Evolutionary conservation across 352 stramenopile species (phyloP).

Genomic region (Phytophthora colocasiae): DNA sequence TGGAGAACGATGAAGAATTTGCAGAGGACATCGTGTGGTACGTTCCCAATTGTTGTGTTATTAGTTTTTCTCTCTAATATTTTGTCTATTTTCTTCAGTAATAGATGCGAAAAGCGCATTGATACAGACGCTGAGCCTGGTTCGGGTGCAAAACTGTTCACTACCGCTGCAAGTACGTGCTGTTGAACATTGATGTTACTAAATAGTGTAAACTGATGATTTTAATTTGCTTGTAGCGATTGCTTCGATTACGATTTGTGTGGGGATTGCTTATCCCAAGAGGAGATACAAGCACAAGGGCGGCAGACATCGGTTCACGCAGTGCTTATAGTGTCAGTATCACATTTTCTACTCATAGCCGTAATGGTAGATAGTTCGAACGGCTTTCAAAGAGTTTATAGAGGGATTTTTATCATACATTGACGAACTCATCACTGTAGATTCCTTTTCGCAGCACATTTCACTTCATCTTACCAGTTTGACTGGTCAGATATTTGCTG

Average conservation of each 20-base stretch:
- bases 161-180: constrained; percentile 46
- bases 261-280: constrained; percentile 51
- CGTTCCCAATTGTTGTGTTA: constrained; percentile 14
- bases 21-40: constrained; percentile 62
- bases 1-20: constrained; percentile 38
- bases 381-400: constrained; percentile 2
- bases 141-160: constrained; percentile 35
- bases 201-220: neutral
- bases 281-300: constrained; percentile 45
- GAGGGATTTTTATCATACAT: too few species aligned
- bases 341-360: constrained; percentile 12
- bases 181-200: neutral
- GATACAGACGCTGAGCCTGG: constrained; percentile 35
- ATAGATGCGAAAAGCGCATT: constrained; percentile 40
- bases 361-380: constrained; percentile 14
- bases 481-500: too few species aligned
- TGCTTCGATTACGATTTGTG: constrained; percentile 86
- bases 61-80: neutral
- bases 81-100: constrained; percentile 28
- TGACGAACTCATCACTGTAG: too few species aligned
- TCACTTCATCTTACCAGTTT: too few species aligned
- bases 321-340: constrained; percentile 43
- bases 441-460: too few species aligned
- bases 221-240: constrained; percentile 43
- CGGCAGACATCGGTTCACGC: constrained; percentile 46